phyloP scores from a whole-genome alignment of 2,329 filamentous ascomycete genomes.

The Botrytis hyacinthi region DNA sequence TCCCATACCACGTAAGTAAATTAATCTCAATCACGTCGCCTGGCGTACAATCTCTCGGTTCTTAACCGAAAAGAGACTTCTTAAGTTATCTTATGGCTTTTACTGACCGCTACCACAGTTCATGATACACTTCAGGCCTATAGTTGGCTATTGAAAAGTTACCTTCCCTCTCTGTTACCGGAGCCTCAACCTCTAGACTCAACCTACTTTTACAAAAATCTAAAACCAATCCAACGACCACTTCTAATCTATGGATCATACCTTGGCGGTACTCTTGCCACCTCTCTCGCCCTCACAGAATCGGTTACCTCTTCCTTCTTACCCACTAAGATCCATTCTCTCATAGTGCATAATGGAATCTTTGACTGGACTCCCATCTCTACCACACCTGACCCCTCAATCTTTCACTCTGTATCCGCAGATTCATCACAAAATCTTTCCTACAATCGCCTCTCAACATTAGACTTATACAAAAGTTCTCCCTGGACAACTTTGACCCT shows the following conservation, averaged over 20 bases:
- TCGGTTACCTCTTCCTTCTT: constrained; percentile 42
- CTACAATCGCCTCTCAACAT: not conserved
- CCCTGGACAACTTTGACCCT: constrained; percentile 31
- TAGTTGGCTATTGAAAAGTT: constrained; percentile 29
- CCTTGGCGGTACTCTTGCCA: constrained; percentile 56
- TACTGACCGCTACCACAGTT: constrained; percentile 49
- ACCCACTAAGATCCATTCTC: constrained; percentile 43
- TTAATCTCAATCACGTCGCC: not conserved
- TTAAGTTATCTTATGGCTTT: constrained; percentile 3
- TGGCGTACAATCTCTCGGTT: too few species aligned
- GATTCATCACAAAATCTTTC: not conserved
- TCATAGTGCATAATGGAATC: constrained; percentile 58
- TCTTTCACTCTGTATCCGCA: not conserved
- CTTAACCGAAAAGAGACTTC: not conserved
- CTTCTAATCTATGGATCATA: constrained; percentile 53
- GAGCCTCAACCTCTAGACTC: not conserved
- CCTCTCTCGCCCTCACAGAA: constrained; percentile 58
- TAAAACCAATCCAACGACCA: constrained; percentile 37
- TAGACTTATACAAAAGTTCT: not conserved
- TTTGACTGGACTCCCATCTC: constrained; percentile 65
- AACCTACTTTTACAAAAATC: not conserved
- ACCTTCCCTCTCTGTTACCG: constrained; percentile 25
- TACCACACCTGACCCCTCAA: constrained; percentile 43
- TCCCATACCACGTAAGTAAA: constrained; percentile 18
- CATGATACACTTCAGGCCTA: constrained; percentile 57